These are phyloP conservation scores for Yamadazyma phyllophila DNA, from an alignment of 805 yeast species.

Conservation along the genomic window DNA sequence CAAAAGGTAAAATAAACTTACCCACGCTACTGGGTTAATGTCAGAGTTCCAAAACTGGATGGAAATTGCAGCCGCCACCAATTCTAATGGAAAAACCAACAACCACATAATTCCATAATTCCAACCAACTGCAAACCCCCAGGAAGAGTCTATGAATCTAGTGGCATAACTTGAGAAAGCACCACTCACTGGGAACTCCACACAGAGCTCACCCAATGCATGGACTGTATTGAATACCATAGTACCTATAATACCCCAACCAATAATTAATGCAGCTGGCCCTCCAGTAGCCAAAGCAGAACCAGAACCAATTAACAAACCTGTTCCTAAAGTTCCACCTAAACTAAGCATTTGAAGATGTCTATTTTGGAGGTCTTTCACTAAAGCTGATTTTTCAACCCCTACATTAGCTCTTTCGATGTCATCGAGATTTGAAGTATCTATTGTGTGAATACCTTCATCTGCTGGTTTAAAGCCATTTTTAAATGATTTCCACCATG, in stretches of 20 bases:
- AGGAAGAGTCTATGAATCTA: conserved; percentile 35
- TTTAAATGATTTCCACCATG: conserved; percentile 26
- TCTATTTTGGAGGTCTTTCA: conserved; percentile 43
- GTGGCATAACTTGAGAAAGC: conserved; percentile 41
- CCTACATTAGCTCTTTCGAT: conserved; percentile 35
- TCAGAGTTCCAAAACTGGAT: conserved; percentile 32
- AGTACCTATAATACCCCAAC: conserved; percentile 54
- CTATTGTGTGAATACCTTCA: background rate
- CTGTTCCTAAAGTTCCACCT: conserved; percentile 72
- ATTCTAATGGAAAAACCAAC: conserved; percentile 35
- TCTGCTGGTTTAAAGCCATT: conserved; percentile 29
- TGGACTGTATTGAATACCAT: conserved; percentile 59
- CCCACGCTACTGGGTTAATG: conserved; percentile 40
- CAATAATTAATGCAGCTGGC: conserved; percentile 49
- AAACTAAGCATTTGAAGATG: conserved; percentile 66
- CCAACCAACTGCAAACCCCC: conserved; percentile 43
- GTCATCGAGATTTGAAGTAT: conserved; percentile 20
- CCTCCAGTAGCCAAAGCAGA: conserved; percentile 40
- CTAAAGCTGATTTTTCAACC: conserved; percentile 37
- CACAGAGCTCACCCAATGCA: conserved; percentile 67
- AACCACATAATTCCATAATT: conserved; percentile 40
- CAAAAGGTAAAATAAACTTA: conserved; percentile 30
- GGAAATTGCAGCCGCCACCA: conserved; percentile 39
- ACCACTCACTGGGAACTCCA: conserved; percentile 40
- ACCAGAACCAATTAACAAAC: conserved; percentile 49